Evolutionary conservation across 768 basidiomycete genomes (phyloP).

Genomic region (Leccinum sublutescens): DNA sequence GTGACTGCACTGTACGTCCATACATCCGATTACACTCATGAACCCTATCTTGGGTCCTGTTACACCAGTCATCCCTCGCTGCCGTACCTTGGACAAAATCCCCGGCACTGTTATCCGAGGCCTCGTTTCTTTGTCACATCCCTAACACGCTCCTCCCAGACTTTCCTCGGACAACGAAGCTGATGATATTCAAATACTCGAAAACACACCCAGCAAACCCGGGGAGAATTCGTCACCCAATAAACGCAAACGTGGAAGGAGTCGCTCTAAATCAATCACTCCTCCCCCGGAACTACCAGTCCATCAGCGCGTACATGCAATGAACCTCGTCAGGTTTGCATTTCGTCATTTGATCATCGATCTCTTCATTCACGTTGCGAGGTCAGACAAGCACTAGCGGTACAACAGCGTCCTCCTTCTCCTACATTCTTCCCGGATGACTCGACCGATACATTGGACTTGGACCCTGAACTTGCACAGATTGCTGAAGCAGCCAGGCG

Average conservation of each 20-base stretch:
- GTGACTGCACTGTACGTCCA: constrained; percentile 41
- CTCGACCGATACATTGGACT: constrained; percentile 45
- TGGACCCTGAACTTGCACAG: constrained; percentile 61
- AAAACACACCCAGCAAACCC: constrained; percentile 28
- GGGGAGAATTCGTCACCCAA: constrained; percentile 25
- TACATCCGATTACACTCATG: neutral
- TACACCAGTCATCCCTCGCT: neutral
- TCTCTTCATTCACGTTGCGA: constrained; percentile 4
- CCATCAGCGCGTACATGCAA: constrained; percentile 54
- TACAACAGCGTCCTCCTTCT: constrained; percentile 43
- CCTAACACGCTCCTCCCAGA: constrained; percentile 23
- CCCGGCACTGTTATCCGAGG: constrained; percentile 10
- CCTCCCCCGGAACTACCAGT: constrained; percentile 65
- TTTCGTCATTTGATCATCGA: neutral
- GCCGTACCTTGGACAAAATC: neutral
- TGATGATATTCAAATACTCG: constrained; percentile 42
- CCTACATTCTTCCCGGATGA: constrained; percentile 45
- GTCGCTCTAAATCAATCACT: constrained; percentile 71
- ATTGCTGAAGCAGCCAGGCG: constrained; percentile 46
- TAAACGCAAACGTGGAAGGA: constrained; percentile 48
- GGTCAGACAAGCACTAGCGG: constrained; percentile 48
- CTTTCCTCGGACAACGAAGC: constrained; percentile 46
- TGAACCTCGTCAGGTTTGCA: constrained; percentile 58
- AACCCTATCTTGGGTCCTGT: neutral
- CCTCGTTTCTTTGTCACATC: constrained; percentile 8